Conservation (phyloP, 2,329 filamentous ascomycete species). For the Hansfordia pulvinata region DNA sequence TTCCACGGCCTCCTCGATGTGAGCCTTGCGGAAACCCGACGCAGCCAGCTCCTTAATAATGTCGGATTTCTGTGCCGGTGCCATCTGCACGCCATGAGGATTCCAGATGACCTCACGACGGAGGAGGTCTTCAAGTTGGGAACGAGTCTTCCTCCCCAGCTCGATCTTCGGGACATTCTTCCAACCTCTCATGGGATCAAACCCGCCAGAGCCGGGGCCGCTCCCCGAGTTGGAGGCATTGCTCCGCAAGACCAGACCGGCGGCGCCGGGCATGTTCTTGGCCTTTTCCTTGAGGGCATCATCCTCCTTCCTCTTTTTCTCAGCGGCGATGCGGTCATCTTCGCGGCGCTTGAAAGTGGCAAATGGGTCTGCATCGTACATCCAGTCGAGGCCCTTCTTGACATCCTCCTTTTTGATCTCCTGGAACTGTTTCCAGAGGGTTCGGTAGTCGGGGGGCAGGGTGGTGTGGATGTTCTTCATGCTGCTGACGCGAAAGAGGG, state of each 20-base stretch:
- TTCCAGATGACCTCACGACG: constrained; percentile 79
- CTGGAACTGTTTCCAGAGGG: constrained; percentile 85
- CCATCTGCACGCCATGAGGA: constrained; percentile 56
- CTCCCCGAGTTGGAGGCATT: constrained; percentile 21
- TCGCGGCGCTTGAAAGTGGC: constrained; percentile 66
- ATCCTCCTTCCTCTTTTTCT: constrained; percentile 66
- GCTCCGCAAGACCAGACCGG: constrained; percentile 39
- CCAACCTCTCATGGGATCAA: constrained; percentile 63
- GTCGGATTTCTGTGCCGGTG: constrained; percentile 35
- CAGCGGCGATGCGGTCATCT: constrained; percentile 58
- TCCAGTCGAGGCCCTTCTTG: constrained; percentile 67
- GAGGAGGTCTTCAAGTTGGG: constrained; percentile 67
- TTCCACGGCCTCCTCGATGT: constrained; percentile 75
- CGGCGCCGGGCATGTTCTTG: constrained; percentile 44
- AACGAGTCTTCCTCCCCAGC: constrained; percentile 71
- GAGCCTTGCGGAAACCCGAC: constrained; percentile 80
- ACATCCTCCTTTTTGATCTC: constrained; percentile 70
- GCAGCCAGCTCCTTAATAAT: constrained; percentile 61
- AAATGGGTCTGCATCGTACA: constrained; percentile 95
- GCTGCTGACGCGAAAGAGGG: constrained; percentile 79
- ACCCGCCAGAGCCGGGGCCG: constrained; percentile 16
- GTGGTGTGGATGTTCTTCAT: constrained; percentile 95
- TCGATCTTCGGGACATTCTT: constrained; percentile 78
- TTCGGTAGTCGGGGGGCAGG: constrained; percentile 78
- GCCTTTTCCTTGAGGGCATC: constrained; percentile 57